Conservation (phyloP, 202 grass and related monocot genomes). For the Zoysia matrella region DNA sequence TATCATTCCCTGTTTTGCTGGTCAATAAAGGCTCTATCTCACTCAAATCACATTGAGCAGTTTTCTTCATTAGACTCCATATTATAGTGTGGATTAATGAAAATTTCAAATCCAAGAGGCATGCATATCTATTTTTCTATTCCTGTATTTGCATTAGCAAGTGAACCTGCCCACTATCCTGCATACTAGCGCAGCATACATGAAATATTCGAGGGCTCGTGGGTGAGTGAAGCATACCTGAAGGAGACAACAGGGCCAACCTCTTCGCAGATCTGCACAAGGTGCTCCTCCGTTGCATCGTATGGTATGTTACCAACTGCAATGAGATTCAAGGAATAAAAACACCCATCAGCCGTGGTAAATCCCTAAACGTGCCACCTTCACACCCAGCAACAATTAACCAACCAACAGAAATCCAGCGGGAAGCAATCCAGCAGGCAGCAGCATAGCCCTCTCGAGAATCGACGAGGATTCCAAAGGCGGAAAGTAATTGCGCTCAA, state of each 20-base stretch:
- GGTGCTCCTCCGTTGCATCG: slow-evolving; percentile 89
- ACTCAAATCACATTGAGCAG: background rate
- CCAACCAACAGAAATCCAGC: background rate
- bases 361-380: background rate
- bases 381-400: background rate
- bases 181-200: background rate
- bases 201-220: slow-evolving; percentile 18
- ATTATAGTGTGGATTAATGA: background rate
- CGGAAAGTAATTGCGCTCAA: background rate
- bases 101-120: slow-evolving; percentile 7
- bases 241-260: slow-evolving; percentile 96
- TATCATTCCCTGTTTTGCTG: background rate
- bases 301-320: slow-evolving; percentile 98
- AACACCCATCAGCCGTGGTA: background rate
- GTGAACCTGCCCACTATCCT: background rate
- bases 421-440: background rate
- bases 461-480: background rate
- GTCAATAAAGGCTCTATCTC: background rate
- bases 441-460: background rate
- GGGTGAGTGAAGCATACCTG: slow-evolving; percentile 57
- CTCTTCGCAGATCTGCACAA: slow-evolving; percentile 95
- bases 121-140: slow-evolving; percentile 4
- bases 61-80: background rate
- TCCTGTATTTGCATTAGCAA: slow-evolving; percentile 1
- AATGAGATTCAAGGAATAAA: slow-evolving; percentile 27